Percentiles rank a stretch among this genome's conserved stretches.
These are phyloP conservation scores for Gastrodia elata DNA, from an alignment of 106 monocot species.

Conservation along the genomic window DNA sequence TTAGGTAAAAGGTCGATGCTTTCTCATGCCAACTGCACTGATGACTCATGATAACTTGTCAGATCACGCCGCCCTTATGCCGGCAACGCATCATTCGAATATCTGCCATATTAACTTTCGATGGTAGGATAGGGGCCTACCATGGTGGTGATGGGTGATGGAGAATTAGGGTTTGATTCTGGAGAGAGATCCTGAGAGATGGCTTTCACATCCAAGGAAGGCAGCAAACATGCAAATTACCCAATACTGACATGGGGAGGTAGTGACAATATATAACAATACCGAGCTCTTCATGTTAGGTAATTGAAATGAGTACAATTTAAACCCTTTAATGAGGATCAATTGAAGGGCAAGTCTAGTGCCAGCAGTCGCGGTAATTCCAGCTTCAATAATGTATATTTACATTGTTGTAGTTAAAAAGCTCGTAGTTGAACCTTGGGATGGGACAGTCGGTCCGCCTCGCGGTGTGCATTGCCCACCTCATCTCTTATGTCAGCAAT, in stretches of 20 bases:
- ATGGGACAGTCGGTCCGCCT: background rate
- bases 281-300: background rate
- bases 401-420: conserved; percentile 16
- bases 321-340: conserved; percentile 16
- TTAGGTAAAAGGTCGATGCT: conserved; percentile 21
- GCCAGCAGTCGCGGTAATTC: conserved; percentile 12
- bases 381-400: conserved; percentile 14
- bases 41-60: conserved; percentile 16
- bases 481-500: conserved; percentile 3
- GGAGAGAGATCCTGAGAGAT: conserved; percentile 14
- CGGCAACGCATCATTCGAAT: conserved; percentile 10
- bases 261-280: conserved; percentile 21
- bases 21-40: conserved; percentile 6
- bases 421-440: conserved; percentile 17
- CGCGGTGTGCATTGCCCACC: background rate
- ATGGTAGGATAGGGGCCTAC: conserved; percentile 15
- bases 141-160: conserved; percentile 11
- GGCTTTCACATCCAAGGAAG: conserved; percentile 16
- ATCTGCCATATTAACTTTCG: conserved; percentile 11
- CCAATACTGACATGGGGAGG: conserved; percentile 11
- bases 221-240: conserved; percentile 9
- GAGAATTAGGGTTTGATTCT: conserved; percentile 13
- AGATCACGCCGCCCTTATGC: conserved; percentile 3
- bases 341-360: too few relatives aligned
- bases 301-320: conserved; percentile 18